Conservation (phyloP, 2,329 filamentous ascomycete species). For the Talaromyces sp. region DNA sequence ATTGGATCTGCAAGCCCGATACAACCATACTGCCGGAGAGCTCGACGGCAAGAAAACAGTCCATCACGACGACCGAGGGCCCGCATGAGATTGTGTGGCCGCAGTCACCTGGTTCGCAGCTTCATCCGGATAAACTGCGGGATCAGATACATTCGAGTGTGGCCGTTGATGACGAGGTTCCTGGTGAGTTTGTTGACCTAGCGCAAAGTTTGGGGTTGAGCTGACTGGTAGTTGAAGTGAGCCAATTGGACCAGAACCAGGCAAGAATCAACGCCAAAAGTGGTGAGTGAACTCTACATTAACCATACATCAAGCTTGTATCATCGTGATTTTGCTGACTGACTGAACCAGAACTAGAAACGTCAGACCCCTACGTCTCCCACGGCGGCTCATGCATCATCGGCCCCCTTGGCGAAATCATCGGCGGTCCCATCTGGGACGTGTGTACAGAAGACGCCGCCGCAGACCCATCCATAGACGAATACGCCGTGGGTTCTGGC, state of each 20-base stretch:
- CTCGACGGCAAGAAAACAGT: conserved; percentile 16
- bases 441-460: conserved; percentile 27
- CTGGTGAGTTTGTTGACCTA: neutral
- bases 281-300: neutral
- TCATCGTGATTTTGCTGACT: neutral
- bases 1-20: conserved; percentile 46
- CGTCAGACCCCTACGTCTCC: conserved; percentile 48
- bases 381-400: conserved; percentile 81
- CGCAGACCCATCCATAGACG: conserved; percentile 10
- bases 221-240: neutral
- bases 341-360: neutral
- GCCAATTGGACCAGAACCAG: neutral
- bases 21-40: neutral
- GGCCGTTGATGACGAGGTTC: conserved; percentile 4
- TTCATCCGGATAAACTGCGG: conserved; percentile 15
- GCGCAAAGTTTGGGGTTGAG: neutral
- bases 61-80: conserved; percentile 32
- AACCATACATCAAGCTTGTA: neutral
- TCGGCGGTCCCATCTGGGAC: conserved; percentile 81
- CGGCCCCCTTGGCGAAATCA: conserved; percentile 70
- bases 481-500: conserved; percentile 26
- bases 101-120: conserved; percentile 14
- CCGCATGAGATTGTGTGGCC: conserved; percentile 47
- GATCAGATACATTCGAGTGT: conserved; percentile 10
- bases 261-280: neutral